A percentile compares a stretch with the other conserved stretches of the same genome.
phyloP scores from a whole-genome alignment of 306 rosid species.

The Medicago lupulina region DNA sequence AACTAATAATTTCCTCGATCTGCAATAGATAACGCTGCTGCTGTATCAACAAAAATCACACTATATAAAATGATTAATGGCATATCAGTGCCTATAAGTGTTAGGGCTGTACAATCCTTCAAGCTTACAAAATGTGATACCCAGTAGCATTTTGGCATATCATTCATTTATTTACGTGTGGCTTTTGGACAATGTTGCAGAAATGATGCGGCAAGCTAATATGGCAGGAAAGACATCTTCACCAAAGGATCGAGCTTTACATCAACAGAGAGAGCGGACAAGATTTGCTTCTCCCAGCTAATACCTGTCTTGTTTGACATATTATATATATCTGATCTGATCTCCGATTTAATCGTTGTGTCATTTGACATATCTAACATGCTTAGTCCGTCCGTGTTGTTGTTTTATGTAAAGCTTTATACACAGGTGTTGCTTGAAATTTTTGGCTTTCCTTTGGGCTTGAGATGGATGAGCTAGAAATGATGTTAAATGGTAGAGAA shows the following conservation, averaged over 20 bases:
- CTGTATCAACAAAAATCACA: background rate
- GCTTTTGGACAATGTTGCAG: slow-evolving; percentile 53
- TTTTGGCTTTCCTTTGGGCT: slow-evolving; percentile 38
- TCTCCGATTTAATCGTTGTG: slow-evolving; percentile 41
- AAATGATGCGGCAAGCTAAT: slow-evolving; percentile 96
- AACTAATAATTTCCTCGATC: background rate
- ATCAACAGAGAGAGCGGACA: slow-evolving; percentile 79
- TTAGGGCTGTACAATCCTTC: background rate
- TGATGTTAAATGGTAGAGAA: no score
- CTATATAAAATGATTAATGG: background rate
- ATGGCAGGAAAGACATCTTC: slow-evolving; percentile 83
- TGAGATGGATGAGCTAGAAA: slow-evolving; percentile 34
- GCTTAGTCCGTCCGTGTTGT: slow-evolving; percentile 46
- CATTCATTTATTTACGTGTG: slow-evolving; percentile 20
- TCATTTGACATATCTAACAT: slow-evolving; percentile 39
- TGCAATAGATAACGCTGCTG: background rate
- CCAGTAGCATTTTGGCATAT: background rate
- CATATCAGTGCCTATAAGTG: background rate
- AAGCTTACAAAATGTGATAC: background rate
- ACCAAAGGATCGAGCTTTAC: slow-evolving; percentile 81
- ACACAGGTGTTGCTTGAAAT: slow-evolving; percentile 42
- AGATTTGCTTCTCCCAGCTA: slow-evolving; percentile 92
- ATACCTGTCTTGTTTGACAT: slow-evolving; percentile 44
- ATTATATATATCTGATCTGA: slow-evolving; percentile 31
- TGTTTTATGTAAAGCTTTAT: slow-evolving; percentile 56